Evolutionary conservation across 139 green algal genomes (phyloP).

Genomic region (Micromonas pusilla): DNA sequence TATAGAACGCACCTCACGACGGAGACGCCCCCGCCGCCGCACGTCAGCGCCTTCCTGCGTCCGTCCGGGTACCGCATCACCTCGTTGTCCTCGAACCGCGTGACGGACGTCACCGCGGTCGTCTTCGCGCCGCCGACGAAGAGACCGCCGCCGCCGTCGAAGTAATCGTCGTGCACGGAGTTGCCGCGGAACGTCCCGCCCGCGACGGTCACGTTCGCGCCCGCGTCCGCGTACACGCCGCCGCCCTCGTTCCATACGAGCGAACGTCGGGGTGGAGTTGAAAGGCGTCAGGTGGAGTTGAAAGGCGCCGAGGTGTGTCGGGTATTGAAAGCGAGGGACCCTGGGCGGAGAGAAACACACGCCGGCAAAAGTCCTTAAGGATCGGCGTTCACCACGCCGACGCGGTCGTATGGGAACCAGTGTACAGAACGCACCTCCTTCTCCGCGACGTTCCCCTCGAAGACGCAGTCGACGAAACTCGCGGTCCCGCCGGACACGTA

Average conservation of each 20-base stretch:
- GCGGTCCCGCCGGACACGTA: background rate
- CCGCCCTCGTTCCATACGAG: too few relatives aligned
- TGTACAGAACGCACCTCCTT: too few relatives aligned
- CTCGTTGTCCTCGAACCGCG: background rate
- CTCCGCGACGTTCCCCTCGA: background rate
- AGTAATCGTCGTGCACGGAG: background rate
- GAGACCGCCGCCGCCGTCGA: background rate
- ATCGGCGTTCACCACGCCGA: background rate
- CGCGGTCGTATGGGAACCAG: too few relatives aligned
- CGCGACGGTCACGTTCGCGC: background rate
- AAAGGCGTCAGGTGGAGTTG: too few relatives aligned
- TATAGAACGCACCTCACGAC: too few relatives aligned
- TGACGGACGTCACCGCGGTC: background rate
- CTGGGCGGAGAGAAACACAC: too few relatives aligned
- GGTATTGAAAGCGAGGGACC: too few relatives aligned
- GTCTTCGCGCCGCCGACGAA: background rate
- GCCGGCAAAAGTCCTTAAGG: too few relatives aligned
- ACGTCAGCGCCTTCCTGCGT: background rate
- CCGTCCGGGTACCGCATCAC: background rate
- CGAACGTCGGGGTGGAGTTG: too few relatives aligned
- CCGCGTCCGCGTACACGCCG: too few relatives aligned
- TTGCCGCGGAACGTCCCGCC: background rate
- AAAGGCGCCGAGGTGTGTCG: too few relatives aligned
- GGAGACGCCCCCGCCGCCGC: background rate
- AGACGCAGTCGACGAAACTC: background rate